Evolutionary conservation across 2,329 filamentous ascomycete species (phyloP).

Genomic region (Aspergillus fischeri): DNA sequence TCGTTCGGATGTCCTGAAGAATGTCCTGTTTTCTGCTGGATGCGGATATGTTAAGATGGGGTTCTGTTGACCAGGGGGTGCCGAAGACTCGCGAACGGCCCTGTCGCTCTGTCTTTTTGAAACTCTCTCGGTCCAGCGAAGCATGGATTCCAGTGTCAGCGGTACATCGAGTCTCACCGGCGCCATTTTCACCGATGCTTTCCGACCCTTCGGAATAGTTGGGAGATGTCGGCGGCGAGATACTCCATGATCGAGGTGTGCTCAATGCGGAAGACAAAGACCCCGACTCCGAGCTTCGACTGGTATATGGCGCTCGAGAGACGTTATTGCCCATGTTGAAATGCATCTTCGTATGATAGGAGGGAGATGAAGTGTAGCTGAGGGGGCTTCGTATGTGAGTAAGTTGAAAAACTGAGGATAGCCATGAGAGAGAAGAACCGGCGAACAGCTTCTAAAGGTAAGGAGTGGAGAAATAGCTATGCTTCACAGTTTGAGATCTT

Average conservation of each 20-base stretch:
- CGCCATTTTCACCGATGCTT: background rate
- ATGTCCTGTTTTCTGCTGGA: background rate
- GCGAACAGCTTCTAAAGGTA: too few species aligned
- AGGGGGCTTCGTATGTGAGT: background rate
- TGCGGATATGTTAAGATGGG: background rate
- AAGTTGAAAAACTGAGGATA: background rate
- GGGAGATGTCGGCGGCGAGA: background rate
- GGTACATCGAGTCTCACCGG: background rate
- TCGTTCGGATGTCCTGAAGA: background rate
- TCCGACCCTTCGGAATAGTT: background rate
- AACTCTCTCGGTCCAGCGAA: background rate
- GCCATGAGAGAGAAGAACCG: background rate
- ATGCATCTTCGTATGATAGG: background rate
- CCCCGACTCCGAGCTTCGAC: background rate
- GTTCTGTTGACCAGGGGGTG: background rate
- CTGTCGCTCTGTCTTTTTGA: too few species aligned
- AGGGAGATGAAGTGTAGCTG: background rate
- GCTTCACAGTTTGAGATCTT: background rate
- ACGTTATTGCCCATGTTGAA: background rate
- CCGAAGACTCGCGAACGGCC: background rate
- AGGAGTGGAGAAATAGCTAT: background rate
- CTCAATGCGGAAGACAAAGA: background rate
- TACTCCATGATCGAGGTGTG: background rate
- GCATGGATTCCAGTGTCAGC: background rate
- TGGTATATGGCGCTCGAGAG: background rate